These are phyloP conservation scores for Botrytis fragariae DNA, from an alignment of 2,329 filamentous ascomycete genomes.

Conservation along the genomic window DNA sequence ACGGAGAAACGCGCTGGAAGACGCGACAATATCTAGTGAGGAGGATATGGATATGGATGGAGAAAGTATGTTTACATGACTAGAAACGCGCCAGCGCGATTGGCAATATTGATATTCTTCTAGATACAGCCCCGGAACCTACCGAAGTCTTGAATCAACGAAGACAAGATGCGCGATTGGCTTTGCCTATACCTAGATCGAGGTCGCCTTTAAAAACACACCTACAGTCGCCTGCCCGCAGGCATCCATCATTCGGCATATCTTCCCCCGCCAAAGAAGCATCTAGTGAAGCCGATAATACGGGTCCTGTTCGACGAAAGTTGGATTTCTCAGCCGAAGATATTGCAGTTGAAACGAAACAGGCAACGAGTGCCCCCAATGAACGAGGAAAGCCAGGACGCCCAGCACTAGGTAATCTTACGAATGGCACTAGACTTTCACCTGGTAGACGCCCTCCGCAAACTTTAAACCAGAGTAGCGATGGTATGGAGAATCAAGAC, in stretches of 20 bases:
- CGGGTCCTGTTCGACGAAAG: conserved; percentile 34
- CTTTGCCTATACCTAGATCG: conserved; percentile 37
- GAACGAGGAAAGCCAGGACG: conserved; percentile 18
- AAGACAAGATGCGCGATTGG: conserved; percentile 29
- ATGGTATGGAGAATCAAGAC: conserved; percentile 45
- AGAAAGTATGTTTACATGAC: conserved; percentile 47
- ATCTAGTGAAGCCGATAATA: conserved; percentile 28
- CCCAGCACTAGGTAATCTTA: conserved; percentile 24
- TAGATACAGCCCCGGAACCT: conserved; percentile 51
- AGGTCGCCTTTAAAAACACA: conserved; percentile 40
- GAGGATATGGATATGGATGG: conserved; percentile 61
- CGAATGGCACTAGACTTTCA: conserved; percentile 27
- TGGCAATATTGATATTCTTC: conserved; percentile 23
- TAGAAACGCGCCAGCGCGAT: neutral
- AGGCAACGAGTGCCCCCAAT: neutral
- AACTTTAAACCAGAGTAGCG: conserved; percentile 33
- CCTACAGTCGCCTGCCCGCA: conserved; percentile 38
- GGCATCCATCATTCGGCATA: conserved; percentile 37
- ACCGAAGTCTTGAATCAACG: conserved; percentile 44
- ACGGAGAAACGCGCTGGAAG: conserved; percentile 38
- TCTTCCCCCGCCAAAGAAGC: conserved; percentile 36
- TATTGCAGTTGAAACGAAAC: conserved; percentile 22
- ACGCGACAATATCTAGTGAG: conserved; percentile 48
- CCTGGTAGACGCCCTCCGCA: conserved; percentile 19
- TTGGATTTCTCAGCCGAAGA: conserved; percentile 37